Conservation (phyloP, 306 rosid genomes). For the Quercus wislizeni region DNA sequence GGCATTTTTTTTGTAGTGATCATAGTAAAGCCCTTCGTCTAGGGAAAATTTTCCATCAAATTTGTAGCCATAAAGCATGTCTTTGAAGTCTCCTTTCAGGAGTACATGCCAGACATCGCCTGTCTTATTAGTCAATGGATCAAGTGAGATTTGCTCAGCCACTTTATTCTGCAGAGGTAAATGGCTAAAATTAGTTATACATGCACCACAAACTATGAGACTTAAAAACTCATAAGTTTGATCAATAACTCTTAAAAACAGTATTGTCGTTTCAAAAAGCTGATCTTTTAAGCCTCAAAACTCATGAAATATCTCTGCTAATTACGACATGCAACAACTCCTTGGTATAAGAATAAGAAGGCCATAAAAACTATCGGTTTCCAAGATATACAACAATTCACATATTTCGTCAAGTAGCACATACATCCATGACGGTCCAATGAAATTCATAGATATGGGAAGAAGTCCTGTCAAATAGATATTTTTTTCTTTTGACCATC, state of each 20-base stretch:
- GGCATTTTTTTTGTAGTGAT: too few relatives aligned
- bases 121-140: slow-evolving; percentile 65
- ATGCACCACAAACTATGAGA: too few relatives aligned
- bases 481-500: too few relatives aligned
- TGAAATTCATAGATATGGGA: too few relatives aligned
- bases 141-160: slow-evolving; percentile 60
- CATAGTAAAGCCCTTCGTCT: slow-evolving; percentile 64
- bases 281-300: not conserved
- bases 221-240: not conserved
- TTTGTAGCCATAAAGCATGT: slow-evolving; percentile 81
- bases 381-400: not conserved
- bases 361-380: not conserved
- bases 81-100: slow-evolving; percentile 69
- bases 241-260: not conserved
- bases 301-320: not conserved
- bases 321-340: not conserved
- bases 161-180: slow-evolving; percentile 63
- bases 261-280: not conserved
- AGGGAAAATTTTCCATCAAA: slow-evolving; percentile 74
- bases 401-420: not conserved
- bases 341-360: not conserved
- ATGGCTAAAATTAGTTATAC: not conserved
- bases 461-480: too few relatives aligned
- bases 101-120: slow-evolving; percentile 92
- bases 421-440: not conserved